Evolutionary conservation across 345 rosid species (phyloP), one percentile per base, ranked within the genome.

Genomic region (Rhizophora apiculata): DNA sequence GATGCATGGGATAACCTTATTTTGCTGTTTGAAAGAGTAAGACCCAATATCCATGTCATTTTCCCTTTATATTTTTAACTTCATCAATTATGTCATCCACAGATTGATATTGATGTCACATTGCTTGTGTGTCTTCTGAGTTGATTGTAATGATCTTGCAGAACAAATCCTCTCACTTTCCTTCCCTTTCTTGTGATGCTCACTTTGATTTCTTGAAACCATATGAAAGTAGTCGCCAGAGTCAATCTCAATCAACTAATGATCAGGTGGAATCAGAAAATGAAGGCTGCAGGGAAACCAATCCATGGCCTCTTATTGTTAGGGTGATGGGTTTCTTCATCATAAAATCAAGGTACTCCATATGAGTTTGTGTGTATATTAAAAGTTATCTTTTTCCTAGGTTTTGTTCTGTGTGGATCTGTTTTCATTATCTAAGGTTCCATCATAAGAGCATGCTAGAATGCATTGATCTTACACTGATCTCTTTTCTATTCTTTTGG

Each of bases 1-100:
- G 96, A 93, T 82, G 92, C 97, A 56, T 79, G 80, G 82, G 81
- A 86, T 76, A 95, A 95, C 86, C 96, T 95, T 53, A 59, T 77
- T 67, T 73, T 84, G 69, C 79, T 88, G 69, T 88, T 92, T 66
- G 97, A 95, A 80, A 88, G 82, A 85, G 99, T 95, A 82, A 86
- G 79, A 18, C 55, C 59, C 57, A 5, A 26, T 71, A 30, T 56
- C 10, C 22, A 43, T 9, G 18, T 43, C 49, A 0, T 43, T 19
- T 43, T 43, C 5, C 49, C 24, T 71, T 20, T 22, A 31, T 56
- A 2, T 31, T 26, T 49, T 52, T 10, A 19, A 3, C 15, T 5
- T 18, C 19, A 62, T 72, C 16, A 31, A 68, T 43, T 71, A 20
- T 69, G 62, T 69, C 61, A 22, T 13, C 49, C 30, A 20, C 16